phyloP scores from a whole-genome alignment of 1,284 basidiomycete genomes.

The Lentinula novae-zelandiae region DNA sequence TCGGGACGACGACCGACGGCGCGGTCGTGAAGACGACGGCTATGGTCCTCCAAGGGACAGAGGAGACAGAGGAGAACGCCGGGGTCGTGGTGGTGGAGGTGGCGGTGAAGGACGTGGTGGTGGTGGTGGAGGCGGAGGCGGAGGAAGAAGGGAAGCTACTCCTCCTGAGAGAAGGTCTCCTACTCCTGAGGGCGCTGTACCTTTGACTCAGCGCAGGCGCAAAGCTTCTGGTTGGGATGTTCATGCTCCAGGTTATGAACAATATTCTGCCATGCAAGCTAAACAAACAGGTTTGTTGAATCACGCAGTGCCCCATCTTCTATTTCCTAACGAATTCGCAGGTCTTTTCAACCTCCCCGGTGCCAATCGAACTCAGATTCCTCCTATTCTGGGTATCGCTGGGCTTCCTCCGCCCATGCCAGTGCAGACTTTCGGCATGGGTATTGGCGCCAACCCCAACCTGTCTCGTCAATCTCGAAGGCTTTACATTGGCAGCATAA shows the following conservation, averaged over 20 bases:
- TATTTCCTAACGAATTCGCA: slow-evolving; percentile 24
- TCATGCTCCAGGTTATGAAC: slow-evolving; percentile 92
- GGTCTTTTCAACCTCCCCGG: slow-evolving; percentile 92
- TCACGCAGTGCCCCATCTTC: background rate
- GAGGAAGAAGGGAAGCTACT: slow-evolving; percentile 49
- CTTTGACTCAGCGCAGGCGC: slow-evolving; percentile 82
- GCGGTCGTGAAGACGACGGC: slow-evolving; percentile 23
- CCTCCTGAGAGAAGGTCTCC: slow-evolving; percentile 82
- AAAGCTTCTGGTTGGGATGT: slow-evolving; percentile 96
- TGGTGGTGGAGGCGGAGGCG: slow-evolving; percentile 37
- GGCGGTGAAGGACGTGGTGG: slow-evolving; percentile 34
- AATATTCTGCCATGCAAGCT: slow-evolving; percentile 91
- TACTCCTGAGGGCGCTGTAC: slow-evolving; percentile 83
- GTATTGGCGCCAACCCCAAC: slow-evolving; percentile 78
- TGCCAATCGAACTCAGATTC: slow-evolving; percentile 84
- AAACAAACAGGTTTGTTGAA: slow-evolving; percentile 85
- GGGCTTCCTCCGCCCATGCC: slow-evolving; percentile 81
- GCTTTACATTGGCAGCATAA: slow-evolving; percentile 94
- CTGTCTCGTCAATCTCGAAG: slow-evolving; percentile 90
- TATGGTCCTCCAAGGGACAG: slow-evolving; percentile 25
- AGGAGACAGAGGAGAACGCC: slow-evolving; percentile 37
- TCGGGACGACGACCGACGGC: slow-evolving; percentile 18
- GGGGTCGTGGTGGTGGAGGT: slow-evolving; percentile 19
- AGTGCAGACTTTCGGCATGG: slow-evolving; percentile 80
- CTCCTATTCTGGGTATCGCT: slow-evolving; percentile 74